Conservation (phyloP, 2,329 filamentous ascomycete genomes). For the Ceratocystiopsis sp. region DNA sequence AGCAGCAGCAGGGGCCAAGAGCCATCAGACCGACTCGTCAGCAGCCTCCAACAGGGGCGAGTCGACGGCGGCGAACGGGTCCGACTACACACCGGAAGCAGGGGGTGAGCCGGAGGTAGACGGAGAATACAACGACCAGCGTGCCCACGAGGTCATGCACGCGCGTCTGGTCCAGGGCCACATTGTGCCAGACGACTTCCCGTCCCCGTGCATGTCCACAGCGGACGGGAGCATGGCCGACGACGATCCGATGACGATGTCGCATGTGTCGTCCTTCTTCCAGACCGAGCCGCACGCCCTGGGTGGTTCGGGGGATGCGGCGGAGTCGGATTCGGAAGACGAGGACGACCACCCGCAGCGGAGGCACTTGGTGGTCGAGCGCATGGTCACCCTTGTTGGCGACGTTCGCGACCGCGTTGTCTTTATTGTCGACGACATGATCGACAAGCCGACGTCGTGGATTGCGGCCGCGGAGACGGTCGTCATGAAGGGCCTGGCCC, state of each 20-base stretch:
- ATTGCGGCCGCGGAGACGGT: conserved; percentile 94
- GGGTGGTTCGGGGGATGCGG: conserved; percentile 71
- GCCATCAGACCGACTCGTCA: background rate
- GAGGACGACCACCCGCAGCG: conserved; percentile 53
- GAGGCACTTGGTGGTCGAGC: conserved; percentile 64
- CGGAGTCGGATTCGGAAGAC: conserved; percentile 76
- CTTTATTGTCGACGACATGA: conserved; percentile 97
- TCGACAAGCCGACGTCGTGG: conserved; percentile 93
- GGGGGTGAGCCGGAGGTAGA: conserved; percentile 1
- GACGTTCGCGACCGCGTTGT: conserved; percentile 79
- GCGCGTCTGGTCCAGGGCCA: conserved; percentile 85
- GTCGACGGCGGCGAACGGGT: background rate
- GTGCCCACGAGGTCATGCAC: conserved; percentile 77
- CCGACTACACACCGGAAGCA: background rate
- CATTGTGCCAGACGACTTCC: conserved; percentile 85
- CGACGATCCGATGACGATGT: conserved; percentile 71
- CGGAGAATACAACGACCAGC: conserved; percentile 54
- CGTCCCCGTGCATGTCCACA: conserved; percentile 56
- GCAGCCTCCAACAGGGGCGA: too few species aligned
- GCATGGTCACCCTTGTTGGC: conserved; percentile 93
- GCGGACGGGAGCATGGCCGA: conserved; percentile 47
- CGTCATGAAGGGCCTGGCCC: conserved; percentile 79
- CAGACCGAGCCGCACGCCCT: conserved; percentile 51
- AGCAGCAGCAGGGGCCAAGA: too few species aligned
- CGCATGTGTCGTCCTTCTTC: conserved; percentile 66